Conservation (phyloP, 345 rosid genomes). For the Microthlaspi erraticum region DNA sequence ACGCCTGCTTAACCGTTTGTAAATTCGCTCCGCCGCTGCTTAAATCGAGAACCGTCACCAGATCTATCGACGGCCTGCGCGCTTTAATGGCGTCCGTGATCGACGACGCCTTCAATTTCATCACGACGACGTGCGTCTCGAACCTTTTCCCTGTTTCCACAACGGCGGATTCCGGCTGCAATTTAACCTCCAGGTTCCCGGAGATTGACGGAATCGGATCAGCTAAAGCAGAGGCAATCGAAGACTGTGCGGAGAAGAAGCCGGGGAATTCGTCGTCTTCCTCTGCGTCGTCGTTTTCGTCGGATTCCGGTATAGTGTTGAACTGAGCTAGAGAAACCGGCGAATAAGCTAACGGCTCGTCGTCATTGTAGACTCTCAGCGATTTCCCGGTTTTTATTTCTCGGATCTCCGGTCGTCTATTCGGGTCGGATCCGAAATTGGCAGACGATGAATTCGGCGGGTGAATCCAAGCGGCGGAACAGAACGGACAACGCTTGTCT, state of each 20-base stretch:
- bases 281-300: slow-evolving; percentile 67
- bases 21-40: slow-evolving; percentile 53
- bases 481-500: slow-evolving; percentile 73
- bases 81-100: slow-evolving; percentile 35
- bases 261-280: slow-evolving; percentile 61
- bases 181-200: slow-evolving; percentile 52
- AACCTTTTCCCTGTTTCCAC: slow-evolving; percentile 61
- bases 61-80: slow-evolving; percentile 70
- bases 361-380: slow-evolving; percentile 78
- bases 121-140: slow-evolving; percentile 60
- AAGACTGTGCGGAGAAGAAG: slow-evolving; percentile 49
- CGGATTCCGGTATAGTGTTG: slow-evolving; percentile 79
- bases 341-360: slow-evolving; percentile 65
- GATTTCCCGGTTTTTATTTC: slow-evolving; percentile 49
- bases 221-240: slow-evolving; percentile 2
- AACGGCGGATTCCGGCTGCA: slow-evolving; percentile 73
- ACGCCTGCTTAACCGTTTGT: slow-evolving; percentile 64
- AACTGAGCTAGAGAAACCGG: slow-evolving; percentile 61
- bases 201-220: slow-evolving; percentile 24
- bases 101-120: slow-evolving; percentile 63
- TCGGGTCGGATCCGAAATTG: slow-evolving; percentile 25
- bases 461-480: slow-evolving; percentile 62
- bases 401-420: slow-evolving; percentile 39
- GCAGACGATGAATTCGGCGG: slow-evolving; percentile 41
- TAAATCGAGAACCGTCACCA: slow-evolving; percentile 77